phyloP scores from a whole-genome alignment of 164 flowering plant genomes.

The Euptelea pleiosperma region DNA sequence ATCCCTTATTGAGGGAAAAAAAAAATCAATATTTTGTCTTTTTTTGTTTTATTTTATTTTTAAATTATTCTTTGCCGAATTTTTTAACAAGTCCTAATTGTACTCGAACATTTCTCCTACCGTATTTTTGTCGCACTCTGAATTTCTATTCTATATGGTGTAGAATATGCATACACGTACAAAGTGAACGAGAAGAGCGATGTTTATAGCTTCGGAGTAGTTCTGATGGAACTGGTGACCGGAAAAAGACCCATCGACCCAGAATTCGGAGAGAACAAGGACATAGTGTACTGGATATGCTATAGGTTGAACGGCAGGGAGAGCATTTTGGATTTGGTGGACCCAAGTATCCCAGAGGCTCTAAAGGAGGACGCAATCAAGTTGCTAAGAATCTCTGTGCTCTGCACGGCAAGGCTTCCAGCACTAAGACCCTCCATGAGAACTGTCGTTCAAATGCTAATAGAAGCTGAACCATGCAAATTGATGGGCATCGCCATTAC shows the following conservation, averaged over 20 bases:
- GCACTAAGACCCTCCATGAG: slow-evolving; percentile 73
- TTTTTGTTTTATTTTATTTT: too few relatives aligned
- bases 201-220: slow-evolving; percentile 68
- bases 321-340: slow-evolving; percentile 33
- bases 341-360: slow-evolving; percentile 37
- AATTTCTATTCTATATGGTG: too few relatives aligned
- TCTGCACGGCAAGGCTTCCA: slow-evolving; percentile 58
- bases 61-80: too few relatives aligned
- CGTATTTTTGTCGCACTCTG: too few relatives aligned
- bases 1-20: too few relatives aligned
- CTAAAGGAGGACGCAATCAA: slow-evolving; percentile 51
- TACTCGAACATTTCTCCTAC: too few relatives aligned
- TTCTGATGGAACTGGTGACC: slow-evolving; percentile 66
- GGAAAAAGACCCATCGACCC: slow-evolving; percentile 59
- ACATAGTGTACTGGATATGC: slow-evolving; percentile 54
- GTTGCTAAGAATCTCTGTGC: slow-evolving; percentile 47
- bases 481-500: slow-evolving; percentile 20
- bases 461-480: slow-evolving; percentile 48
- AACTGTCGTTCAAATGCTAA: slow-evolving; percentile 71
- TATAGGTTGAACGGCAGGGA: slow-evolving; percentile 32
- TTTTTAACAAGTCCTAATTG: too few relatives aligned
- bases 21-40: too few relatives aligned
- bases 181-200: slow-evolving; percentile 72
- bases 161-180: slow-evolving; percentile 60
- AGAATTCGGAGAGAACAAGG: slow-evolving; percentile 60